Base-by-base conservation (phyloP, 371 early-diverging fungal genomes). In the Rhizopus delemar region DNA sequence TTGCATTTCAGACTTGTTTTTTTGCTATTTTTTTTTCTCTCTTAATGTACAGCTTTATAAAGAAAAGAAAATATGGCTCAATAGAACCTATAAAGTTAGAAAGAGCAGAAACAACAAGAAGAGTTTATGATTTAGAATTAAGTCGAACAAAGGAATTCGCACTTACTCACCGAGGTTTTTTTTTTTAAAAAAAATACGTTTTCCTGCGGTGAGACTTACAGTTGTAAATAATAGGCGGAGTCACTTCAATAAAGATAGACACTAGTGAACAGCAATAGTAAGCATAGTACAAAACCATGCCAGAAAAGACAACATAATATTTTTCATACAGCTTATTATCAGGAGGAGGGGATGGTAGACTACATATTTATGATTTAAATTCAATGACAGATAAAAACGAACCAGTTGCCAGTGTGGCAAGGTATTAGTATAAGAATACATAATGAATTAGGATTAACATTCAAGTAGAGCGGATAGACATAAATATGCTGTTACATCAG, bases 361-460 rank as follows among this genome's bases (percentile, higher is more conserved):
- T 92, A 0, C 81, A 85, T 54, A 67, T 93, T 1, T 92, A 85
- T 69, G 92, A 93, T 66, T 70, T 92, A 35, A 83, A 85, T 3
- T 59, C 59, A 22, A 53, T 69, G 1, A 63, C 70, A 28, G 63
- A 73, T 5, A 67, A 73, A 31, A 78, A 82, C 9, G 61, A 73
- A 33, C 76, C 80, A 9, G 66, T 81, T 32, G 79, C 84, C 0
- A 66, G 79, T 38, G 66, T 74, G 29, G 48, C 78, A 58, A 77
- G 75, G 84, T 80, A 76, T 66, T 31, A 32, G n/a, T 9, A 28
- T 15, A 15, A 50, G 8, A 15, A 41, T 29, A 39, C 41, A 32
- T 33, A 15, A 12, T 45, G n/a, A 43, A 38, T 16, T 28, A 29
- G 43, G 11, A 43, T 52, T 33, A 31, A 13, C 35, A 0, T 15